Evolutionary conservation across 345 rosid genomes (phyloP), one percentile per base, ranked within the genome.

Genomic region (Turritis glabra): DNA sequence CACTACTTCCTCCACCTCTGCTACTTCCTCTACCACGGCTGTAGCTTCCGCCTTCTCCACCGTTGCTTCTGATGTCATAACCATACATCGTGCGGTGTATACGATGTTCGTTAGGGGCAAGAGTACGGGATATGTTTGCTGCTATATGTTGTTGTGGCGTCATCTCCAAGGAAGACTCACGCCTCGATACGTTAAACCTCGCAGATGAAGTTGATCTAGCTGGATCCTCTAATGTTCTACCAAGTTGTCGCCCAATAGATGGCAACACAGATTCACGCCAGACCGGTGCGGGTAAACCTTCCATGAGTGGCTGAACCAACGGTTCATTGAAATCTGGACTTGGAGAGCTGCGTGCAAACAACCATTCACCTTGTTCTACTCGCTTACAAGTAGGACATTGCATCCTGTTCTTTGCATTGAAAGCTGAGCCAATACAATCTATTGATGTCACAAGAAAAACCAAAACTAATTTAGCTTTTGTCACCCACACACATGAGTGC

Each of bases 321-420:
- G 46, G 47, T 5, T 2, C 43, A 43, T 2, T 15, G 47, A 7
- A 4, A 15, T 21, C 8, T 10, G 7, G 57, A 52, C 4, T 52
- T 52, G 32, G 57, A 52, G 32, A 15, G 8, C 57, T 26, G 14
- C 17, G 57, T 27, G 27, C 67, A 63, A 25, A 29, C 41, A 48
- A 32, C 56, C 57, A 65, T 18, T 10, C 19, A 65, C 44, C 56
- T 29, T 47, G 57, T 30, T 65, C 70, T 2, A 48, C 14, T 10
- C 44, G 51, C 21, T 46, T 47, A 65, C 70, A 65, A 12, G 8
- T 7, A 13, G 57, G 70, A 48, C 70, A 47, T 19, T 30, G 26
- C 57, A 65, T 65, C 21, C 1, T 65, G 21, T 32, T 47, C 19
- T 7, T 32, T 21, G 2, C 44, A 32, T 65, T 65, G 15, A 30